A percentile compares a stretch with the other conserved stretches of the same genome.
These are phyloP conservation scores for Cercophora scortea DNA, from an alignment of 495 filamentous ascomycete species.

Conservation along the genomic window DNA sequence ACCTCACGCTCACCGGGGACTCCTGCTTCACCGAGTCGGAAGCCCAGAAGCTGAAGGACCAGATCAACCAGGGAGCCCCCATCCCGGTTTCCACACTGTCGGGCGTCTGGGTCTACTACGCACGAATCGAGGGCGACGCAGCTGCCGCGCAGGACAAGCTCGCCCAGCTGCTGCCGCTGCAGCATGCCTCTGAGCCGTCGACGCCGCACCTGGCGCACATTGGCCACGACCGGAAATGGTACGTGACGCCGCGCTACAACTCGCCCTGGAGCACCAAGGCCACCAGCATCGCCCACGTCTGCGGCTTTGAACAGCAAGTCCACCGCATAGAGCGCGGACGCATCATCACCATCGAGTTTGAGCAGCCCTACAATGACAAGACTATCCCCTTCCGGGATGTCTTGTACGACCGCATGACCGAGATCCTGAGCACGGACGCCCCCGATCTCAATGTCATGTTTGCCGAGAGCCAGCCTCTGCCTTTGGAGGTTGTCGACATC, in stretches of 20 bases:
- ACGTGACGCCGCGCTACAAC: conserved; percentile 78
- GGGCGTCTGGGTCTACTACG: conserved; percentile 47
- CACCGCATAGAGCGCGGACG: conserved; percentile 84
- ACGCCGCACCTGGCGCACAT: conserved; percentile 19
- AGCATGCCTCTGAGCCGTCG: conserved; percentile 3
- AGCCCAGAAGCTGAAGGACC: conserved; percentile 39
- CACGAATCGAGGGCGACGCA: conserved; percentile 29
- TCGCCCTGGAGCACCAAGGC: conserved; percentile 97
- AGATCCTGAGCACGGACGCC: conserved; percentile 55
- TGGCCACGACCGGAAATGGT: conserved; percentile 36
- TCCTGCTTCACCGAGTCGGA: conserved; percentile 44
- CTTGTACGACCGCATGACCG: conserved; percentile 90
- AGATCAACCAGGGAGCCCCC: conserved; percentile 35
- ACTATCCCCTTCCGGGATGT: conserved; percentile 57
- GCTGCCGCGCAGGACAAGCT: conserved; percentile 27
- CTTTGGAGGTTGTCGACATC: conserved; percentile 66
- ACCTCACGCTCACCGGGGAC: conserved; percentile 35
- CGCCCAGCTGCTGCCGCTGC: conserved; percentile 33
- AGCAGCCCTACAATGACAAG: conserved; percentile 37
- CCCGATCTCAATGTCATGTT: conserved; percentile 74
- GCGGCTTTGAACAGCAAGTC: conserved; percentile 63
- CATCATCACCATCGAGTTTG: conserved; percentile 56
- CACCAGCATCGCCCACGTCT: conserved; percentile 89
- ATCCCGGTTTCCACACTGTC: conserved; percentile 33
- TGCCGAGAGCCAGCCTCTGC: conserved; percentile 59